These are phyloP conservation scores for Penicillium janthinellum DNA, from an alignment of 2,329 filamentous ascomycete genomes.

Conservation along the genomic window DNA sequence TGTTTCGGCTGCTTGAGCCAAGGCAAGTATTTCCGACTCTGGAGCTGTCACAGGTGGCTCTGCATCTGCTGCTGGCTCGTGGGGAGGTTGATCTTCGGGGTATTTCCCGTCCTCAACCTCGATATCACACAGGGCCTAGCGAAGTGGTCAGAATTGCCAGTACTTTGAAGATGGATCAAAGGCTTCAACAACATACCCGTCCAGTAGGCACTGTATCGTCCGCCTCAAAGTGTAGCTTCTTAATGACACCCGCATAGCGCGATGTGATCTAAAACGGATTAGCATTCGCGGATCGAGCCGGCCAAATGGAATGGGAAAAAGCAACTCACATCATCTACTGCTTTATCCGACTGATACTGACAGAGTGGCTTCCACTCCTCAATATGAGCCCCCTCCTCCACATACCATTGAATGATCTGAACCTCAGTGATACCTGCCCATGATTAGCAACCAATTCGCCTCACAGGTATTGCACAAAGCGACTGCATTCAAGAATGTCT, in stretches of 20 bases:
- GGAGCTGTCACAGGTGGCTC: conserved; percentile 28
- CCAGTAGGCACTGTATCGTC: conserved; percentile 97
- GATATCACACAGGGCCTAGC: conserved; percentile 86
- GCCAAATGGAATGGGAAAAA: neutral
- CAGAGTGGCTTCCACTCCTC: conserved; percentile 98
- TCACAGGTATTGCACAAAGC: neutral
- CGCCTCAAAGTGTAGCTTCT: conserved; percentile 92
- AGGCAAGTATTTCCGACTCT: conserved; percentile 13
- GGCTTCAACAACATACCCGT: conserved; percentile 49
- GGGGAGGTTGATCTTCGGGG: conserved; percentile 54
- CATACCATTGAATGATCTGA: conserved; percentile 99
- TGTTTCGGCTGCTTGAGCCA: conserved; percentile 22
- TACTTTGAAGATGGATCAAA: neutral
- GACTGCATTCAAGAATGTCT: neutral
- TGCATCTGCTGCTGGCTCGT: conserved; percentile 31
- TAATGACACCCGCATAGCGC: conserved; percentile 90
- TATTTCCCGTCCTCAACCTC: conserved; percentile 81
- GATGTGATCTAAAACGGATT: conserved; percentile 77
- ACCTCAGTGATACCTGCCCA: conserved; percentile 90
- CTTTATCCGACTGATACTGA: conserved; percentile 98
- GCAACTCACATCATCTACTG: conserved; percentile 60
- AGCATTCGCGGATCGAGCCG: conserved; percentile 2
- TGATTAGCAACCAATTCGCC: conserved; percentile 20
- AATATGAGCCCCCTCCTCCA: conserved; percentile 89
- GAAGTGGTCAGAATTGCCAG: neutral